A percentile compares a stretch with the other conserved stretches of the same genome.
Conservation (phyloP, 768 basidiomycete species). For the Dacryopinax spathularia region DNA sequence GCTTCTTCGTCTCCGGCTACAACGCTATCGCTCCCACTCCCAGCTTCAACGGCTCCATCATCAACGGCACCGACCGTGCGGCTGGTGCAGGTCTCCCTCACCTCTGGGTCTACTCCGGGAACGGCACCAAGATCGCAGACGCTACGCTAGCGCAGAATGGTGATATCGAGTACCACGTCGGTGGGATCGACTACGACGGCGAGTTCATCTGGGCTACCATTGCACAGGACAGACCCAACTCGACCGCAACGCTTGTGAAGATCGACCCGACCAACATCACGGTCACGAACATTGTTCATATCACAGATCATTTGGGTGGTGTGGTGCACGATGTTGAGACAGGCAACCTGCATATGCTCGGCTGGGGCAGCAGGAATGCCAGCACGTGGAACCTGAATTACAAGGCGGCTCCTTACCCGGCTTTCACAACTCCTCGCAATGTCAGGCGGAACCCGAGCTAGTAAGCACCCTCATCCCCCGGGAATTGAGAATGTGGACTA, state of each 20-base stretch:
- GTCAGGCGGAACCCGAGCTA: conserved; percentile 4
- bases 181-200: conserved; percentile 10
- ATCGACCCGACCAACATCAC: conserved; percentile 5
- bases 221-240: conserved; percentile 2
- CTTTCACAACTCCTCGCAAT: not conserved
- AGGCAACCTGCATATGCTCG: conserved; percentile 2
- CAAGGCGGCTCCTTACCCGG: not conserved
- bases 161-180: conserved; percentile 6
- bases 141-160: conserved; percentile 7
- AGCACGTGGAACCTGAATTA: conserved; percentile 5
- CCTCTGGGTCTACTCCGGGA: conserved; percentile 9
- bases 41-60: conserved; percentile 6
- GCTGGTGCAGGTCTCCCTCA: conserved; percentile 9
- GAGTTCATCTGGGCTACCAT: conserved; percentile 9
- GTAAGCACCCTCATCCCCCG: too few species aligned
- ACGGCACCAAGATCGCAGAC: conserved; percentile 8
- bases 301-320: conserved; percentile 4
- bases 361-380: conserved; percentile 5
- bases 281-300: conserved; percentile 1
- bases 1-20: conserved; percentile 6
- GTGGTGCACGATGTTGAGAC: conserved; percentile 4
- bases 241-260: not conserved
- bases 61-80: conserved; percentile 12
- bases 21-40: conserved; percentile 3
- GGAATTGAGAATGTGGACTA: too few species aligned